phyloP scores from a whole-genome alignment of 1,139 yeast genomes.

The Diutina siamensis region DNA sequence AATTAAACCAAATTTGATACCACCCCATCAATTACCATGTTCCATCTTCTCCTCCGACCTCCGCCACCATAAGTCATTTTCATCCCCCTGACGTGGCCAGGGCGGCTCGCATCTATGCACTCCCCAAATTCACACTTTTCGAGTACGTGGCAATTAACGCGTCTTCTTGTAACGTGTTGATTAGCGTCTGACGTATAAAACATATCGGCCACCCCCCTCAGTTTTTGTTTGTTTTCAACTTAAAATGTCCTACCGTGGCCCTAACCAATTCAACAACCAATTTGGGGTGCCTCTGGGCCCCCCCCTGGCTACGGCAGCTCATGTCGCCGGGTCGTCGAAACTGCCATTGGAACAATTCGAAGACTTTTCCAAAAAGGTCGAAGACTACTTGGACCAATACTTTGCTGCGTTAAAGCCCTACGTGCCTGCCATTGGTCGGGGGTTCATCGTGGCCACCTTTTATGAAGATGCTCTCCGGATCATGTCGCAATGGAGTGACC shows the following conservation, averaged over 20 bases:
- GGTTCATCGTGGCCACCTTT: constrained; percentile 88
- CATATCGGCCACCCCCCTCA: neutral
- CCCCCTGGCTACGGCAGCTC: constrained; percentile 7
- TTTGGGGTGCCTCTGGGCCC: constrained; percentile 7
- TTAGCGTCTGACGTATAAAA: neutral
- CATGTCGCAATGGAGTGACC: constrained; percentile 83
- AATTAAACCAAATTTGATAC: too few relatives aligned
- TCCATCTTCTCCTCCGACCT: too few relatives aligned
- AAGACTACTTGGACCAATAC: constrained; percentile 34
- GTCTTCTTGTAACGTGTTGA: neutral
- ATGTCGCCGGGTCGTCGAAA: constrained; percentile 6
- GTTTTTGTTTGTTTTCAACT: neutral
- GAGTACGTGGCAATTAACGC: neutral
- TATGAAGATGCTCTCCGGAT: constrained; percentile 85
- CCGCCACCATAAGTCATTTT: too few relatives aligned
- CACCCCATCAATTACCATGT: too few relatives aligned
- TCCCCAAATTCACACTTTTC: neutral
- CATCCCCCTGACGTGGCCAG: too few relatives aligned
- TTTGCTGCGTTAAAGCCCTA: constrained; percentile 51
- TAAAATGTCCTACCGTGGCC: constrained; percentile 13
- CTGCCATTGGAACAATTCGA: constrained; percentile 31
- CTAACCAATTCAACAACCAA: constrained; percentile 8
- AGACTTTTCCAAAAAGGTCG: constrained; percentile 31
- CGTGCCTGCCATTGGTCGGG: constrained; percentile 80
- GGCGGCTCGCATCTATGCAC: too few relatives aligned